Base-by-base conservation (phyloP, 2,329 filamentous ascomycete species). In the Epichloe sibirici region DNA sequence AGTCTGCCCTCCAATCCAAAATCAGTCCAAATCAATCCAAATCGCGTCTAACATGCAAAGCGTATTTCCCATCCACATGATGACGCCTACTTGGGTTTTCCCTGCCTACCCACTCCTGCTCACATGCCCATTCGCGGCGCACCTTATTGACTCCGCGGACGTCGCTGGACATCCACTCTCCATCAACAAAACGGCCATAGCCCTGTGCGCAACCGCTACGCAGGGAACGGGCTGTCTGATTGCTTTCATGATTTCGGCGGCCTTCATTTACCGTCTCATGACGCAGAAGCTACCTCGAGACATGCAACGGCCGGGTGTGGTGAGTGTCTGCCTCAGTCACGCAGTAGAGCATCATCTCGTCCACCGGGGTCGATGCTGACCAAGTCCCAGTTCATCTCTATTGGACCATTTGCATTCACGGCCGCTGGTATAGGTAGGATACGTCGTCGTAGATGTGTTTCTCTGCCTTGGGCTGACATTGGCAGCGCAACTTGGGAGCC, bases 11-110 rank as follows among this genome's bases (percentile, higher is more conserved):
- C 49, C 21, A 21, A 8, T 35, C 37, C 5, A 35, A 28, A 12
- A 3, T n/a, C 11, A 15, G 13, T 6, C 17, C 17, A 11, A 31
- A 31, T 31, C 31, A 11, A 4, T 4, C 9, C 9, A 31, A 31
- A 31, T n/a, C n/a, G 23, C 12, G 23, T 8, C 50, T 48, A 44
- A 52, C 17, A 35, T 38, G 15, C 11, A 45, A 17, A 78, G 71
- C 67, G 69, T 71, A 28, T 76, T 76, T 48, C 75, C 88, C 0
- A 87, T 93, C 47, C 84, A 87, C 37, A 82, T 82, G 50, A 93
- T 94, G 88, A 93, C 88, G 0, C 88, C 88, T 0, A 82, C 89
- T 17, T 93, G 88, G 88, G 89, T 91, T 51, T 93, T 93, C 58
- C 88, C 88, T 0, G 87, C 85, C 0, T 94, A 94, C 57, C 87